Conservation (phyloP, 2,329 filamentous ascomycete species). For the Thermothelomyces thermophilus region DNA sequence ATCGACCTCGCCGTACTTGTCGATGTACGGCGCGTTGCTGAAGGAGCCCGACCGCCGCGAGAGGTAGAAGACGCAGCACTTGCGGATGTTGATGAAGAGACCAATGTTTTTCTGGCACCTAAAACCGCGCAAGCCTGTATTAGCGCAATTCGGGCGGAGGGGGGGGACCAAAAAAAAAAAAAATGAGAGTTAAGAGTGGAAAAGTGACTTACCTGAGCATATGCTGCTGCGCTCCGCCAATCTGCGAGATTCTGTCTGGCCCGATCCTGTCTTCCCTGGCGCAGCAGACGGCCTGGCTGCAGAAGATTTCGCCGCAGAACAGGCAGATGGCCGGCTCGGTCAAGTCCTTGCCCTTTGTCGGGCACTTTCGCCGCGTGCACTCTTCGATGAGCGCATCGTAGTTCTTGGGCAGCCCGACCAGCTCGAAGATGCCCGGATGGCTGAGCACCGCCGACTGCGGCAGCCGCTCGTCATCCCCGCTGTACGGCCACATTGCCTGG, state of each 20-base stretch:
- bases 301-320: conserved; percentile 95
- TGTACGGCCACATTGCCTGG: conserved; percentile 38
- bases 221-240: conserved; percentile 88
- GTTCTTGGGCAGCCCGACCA: conserved; percentile 84
- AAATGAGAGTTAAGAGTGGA: not conserved
- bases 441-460: conserved; percentile 47
- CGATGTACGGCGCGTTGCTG: conserved; percentile 84
- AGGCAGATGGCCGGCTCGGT: conserved; percentile 87
- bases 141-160: not conserved
- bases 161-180: not conserved
- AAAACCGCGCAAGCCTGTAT: conserved; percentile 20
- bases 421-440: conserved; percentile 89
- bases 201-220: conserved; percentile 58
- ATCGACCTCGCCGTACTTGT: conserved; percentile 93
- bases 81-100: conserved; percentile 94
- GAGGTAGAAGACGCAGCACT: conserved; percentile 85
- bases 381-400: conserved; percentile 92
- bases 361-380: conserved; percentile 75
- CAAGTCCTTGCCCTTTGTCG: conserved; percentile 84
- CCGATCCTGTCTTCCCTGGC: conserved; percentile 53
- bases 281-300: conserved; percentile 89
- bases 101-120: conserved; percentile 87
- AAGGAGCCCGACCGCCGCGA: conserved; percentile 78
- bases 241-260: conserved; percentile 35
- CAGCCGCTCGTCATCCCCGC: conserved; percentile 19